phyloP scores from a whole-genome alignment of 495 filamentous ascomycete genomes.

The Aspergillus panamensis region DNA sequence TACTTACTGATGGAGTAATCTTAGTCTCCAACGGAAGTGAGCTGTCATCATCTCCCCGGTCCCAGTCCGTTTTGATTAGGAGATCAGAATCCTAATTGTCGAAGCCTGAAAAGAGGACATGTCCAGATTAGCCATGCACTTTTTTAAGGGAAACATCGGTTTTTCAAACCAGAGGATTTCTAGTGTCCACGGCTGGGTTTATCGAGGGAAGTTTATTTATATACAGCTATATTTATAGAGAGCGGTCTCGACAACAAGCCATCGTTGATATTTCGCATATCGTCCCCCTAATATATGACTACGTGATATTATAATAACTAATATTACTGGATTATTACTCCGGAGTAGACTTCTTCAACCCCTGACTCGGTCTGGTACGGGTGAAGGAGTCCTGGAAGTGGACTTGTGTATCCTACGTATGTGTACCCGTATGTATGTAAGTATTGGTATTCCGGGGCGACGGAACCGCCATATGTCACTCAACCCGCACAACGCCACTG shows the following conservation, averaged over 20 bases:
- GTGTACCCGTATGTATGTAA: background rate
- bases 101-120: background rate
- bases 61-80: background rate
- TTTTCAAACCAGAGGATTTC: too few species aligned
- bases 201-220: too few species aligned
- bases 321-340: background rate
- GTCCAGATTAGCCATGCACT: background rate
- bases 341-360: background rate
- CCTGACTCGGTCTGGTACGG: background rate
- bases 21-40: background rate
- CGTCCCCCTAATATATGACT: too few species aligned
- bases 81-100: background rate
- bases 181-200: too few species aligned
- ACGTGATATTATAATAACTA: too few species aligned
- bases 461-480: background rate
- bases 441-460: conserved; percentile 3
- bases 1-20: background rate
- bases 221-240: too few species aligned
- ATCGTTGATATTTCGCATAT: background rate
- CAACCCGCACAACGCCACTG: background rate
- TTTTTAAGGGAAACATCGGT: background rate
- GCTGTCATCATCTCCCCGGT: background rate
- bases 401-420: background rate
- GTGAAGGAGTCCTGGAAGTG: background rate
- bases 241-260: too few species aligned